Conservation (phyloP, 1,139 yeast genomes). For the Geotrichum fermentans region DNA sequence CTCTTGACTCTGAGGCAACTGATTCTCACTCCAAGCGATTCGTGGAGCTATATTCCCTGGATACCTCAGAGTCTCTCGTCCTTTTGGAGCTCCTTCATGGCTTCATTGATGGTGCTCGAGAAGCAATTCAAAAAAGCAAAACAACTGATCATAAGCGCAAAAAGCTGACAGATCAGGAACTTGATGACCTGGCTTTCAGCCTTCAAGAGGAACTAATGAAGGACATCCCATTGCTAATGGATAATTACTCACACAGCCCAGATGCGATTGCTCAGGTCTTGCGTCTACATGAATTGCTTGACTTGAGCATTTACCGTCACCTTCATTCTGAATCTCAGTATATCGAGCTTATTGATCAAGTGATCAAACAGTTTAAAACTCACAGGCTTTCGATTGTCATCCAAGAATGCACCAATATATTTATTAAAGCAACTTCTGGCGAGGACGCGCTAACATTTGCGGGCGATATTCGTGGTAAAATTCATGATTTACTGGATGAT, state of each 20-base stretch:
- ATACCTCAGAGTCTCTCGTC: constrained; percentile 27
- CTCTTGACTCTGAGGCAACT: constrained; percentile 23
- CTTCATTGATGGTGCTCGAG: constrained; percentile 25
- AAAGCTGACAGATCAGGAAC: constrained; percentile 16
- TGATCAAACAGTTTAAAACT: constrained; percentile 28
- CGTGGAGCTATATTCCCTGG: constrained; percentile 23
- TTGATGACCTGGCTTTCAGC: constrained; percentile 24
- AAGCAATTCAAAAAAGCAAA: constrained; percentile 18
- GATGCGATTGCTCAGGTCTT: constrained; percentile 29
- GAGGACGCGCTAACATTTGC: constrained; percentile 22
- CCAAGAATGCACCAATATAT: constrained; percentile 26
- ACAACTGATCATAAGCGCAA: constrained; percentile 19
- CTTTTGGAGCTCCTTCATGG: constrained; percentile 34
- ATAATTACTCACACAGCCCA: constrained; percentile 30
- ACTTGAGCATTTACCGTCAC: constrained; percentile 28
- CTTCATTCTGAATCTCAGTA: constrained; percentile 30
- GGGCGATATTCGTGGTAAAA: constrained; percentile 21
- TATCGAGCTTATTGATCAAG: constrained; percentile 24
- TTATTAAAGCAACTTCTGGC: constrained; percentile 22
- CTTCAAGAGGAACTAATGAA: constrained; percentile 27
- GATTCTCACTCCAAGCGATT: constrained; percentile 21
- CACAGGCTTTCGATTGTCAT: constrained; percentile 22
- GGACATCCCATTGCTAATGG: constrained; percentile 28
- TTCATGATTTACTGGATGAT: constrained; percentile 25
- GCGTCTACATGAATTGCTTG: constrained; percentile 29